These are phyloP conservation scores for Magnaporthiopsis incrustans DNA, from an alignment of 2,329 filamentous ascomycete genomes.

Conservation along the genomic window DNA sequence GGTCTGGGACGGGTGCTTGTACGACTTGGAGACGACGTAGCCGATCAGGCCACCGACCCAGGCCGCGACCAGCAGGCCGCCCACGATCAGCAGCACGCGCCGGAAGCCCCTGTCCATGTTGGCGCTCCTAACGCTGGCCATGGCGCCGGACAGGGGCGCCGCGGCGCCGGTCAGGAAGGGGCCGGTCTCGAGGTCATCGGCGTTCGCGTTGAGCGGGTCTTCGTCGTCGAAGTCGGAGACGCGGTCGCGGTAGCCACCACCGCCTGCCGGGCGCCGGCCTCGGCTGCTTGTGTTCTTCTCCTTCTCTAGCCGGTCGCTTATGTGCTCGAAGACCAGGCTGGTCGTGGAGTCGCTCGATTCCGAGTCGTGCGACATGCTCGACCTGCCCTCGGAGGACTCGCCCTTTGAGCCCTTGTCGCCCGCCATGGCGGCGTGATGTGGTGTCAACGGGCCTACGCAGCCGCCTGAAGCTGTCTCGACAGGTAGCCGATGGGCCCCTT, in stretches of 20 bases:
- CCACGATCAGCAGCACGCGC: slow-evolving; percentile 52
- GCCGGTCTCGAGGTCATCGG: slow-evolving; percentile 42
- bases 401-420: background rate
- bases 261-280: slow-evolving; percentile 1
- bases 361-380: slow-evolving; percentile 46
- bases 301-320: slow-evolving; percentile 46
- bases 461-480: background rate
- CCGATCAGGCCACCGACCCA: slow-evolving; percentile 63
- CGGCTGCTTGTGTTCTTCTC: background rate
- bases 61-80: slow-evolving; percentile 51
- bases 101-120: slow-evolving; percentile 58
- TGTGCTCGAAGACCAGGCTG: slow-evolving; percentile 71
- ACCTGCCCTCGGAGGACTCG: slow-evolving; percentile 5
- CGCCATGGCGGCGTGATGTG: slow-evolving; percentile 3
- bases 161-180: slow-evolving; percentile 39
- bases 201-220: slow-evolving; percentile 34
- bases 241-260: slow-evolving; percentile 16
- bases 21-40: slow-evolving; percentile 58
- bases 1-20: slow-evolving; percentile 53
- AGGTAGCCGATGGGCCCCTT: background rate
- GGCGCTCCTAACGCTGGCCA: slow-evolving; percentile 30
- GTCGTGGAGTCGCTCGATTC: slow-evolving; percentile 75
- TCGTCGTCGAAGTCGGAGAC: slow-evolving; percentile 35
- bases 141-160: slow-evolving; percentile 24
- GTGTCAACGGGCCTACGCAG: background rate